phyloP scores from a whole-genome alignment of 768 basidiomycete genomes.

The Suillus clintonianus region DNA sequence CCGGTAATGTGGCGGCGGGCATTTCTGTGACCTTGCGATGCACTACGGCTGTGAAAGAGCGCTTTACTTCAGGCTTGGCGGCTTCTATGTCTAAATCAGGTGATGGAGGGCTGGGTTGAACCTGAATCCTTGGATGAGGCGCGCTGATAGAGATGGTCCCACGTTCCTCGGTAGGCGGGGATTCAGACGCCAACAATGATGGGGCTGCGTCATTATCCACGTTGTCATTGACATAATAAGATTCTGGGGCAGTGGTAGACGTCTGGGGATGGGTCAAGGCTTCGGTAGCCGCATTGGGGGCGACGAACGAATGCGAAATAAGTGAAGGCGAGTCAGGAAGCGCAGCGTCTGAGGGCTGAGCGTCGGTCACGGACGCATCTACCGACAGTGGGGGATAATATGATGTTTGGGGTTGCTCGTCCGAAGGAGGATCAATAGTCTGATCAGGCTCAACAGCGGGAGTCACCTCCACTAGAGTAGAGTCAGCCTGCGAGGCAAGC shows the following conservation, averaged over 20 bases:
- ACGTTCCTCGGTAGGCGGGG: neutral
- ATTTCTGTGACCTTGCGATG: conserved; percentile 53
- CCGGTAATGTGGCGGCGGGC: conserved; percentile 20
- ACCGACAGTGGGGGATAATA: neutral
- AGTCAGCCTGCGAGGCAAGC: neutral
- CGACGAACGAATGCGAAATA: neutral
- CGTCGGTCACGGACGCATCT: neutral
- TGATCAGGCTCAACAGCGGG: neutral
- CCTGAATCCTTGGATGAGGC: conserved; percentile 7
- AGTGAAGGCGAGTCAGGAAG: neutral
- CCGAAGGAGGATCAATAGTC: neutral
- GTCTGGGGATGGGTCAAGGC: neutral
- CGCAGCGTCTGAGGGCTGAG: neutral
- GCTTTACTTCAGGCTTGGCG: conserved; percentile 12
- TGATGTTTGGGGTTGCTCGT: neutral
- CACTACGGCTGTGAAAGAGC: conserved; percentile 56
- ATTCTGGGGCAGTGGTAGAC: neutral
- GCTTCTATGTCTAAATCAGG: conserved; percentile 7
- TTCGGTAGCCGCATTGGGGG: neutral
- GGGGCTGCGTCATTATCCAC: neutral
- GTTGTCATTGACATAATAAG: neutral
- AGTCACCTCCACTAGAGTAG: neutral
- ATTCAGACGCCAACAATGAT: neutral
- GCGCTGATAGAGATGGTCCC: conserved; percentile 1
- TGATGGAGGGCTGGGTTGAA: conserved; percentile 8